Conservation (phyloP, 2,329 filamentous ascomycete genomes). For the Cryphonectria japonica region DNA sequence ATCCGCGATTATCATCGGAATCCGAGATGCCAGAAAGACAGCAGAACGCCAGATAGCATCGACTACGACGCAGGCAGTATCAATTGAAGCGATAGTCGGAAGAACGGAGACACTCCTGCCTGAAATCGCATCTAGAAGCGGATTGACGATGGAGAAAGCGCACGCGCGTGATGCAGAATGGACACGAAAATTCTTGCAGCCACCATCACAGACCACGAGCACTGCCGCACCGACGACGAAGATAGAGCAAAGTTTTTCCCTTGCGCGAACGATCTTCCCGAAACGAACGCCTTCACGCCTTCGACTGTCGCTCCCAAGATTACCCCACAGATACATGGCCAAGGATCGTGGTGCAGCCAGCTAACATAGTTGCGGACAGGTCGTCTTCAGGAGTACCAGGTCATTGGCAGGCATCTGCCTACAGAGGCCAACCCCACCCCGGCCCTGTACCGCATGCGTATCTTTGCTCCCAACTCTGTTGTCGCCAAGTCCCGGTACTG, state of each 20-base stretch:
- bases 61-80: not conserved
- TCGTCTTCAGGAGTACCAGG: conserved; percentile 99
- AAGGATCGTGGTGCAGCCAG: not conserved
- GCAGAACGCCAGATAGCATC: not conserved
- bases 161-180: not conserved
- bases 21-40: not conserved
- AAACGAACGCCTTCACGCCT: conserved; percentile 1
- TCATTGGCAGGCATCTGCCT: conserved; percentile 99
- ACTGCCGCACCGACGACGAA: not conserved
- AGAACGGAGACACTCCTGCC: not conserved
- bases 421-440: conserved; percentile 95
- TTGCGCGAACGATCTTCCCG: conserved; percentile 6
- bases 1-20: not conserved
- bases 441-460: conserved; percentile 99
- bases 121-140: not conserved
- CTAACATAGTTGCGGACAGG: conserved; percentile 56
- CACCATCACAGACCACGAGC: not conserved
- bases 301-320: conserved; percentile 36
- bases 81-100: not conserved
- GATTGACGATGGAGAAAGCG: not conserved
- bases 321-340: not conserved
- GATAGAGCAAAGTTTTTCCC: not conserved
- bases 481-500: conserved; percentile 99
- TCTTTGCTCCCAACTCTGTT: conserved; percentile 97
- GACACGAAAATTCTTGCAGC: not conserved